Conservation (phyloP, 306 rosid species). For the Comarum palustre region DNA sequence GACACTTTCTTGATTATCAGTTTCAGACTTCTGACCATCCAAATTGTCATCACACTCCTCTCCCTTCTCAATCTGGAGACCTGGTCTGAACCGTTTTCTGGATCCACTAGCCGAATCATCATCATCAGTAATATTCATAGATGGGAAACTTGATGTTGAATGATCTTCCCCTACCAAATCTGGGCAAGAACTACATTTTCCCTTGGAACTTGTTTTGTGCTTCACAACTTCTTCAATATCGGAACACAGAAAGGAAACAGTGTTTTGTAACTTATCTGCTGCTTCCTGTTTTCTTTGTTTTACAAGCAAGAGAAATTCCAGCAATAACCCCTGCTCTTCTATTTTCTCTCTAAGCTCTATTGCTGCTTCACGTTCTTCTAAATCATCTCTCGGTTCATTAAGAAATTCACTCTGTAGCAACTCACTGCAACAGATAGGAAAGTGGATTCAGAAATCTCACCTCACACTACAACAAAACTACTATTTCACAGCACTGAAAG, state of each 20-base stretch:
- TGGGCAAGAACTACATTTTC: conserved; percentile 40
- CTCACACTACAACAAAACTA: too few relatives aligned
- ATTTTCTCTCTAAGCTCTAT: conserved; percentile 70
- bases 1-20: conserved; percentile 40
- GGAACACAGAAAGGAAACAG: conserved; percentile 72
- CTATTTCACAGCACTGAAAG: too few relatives aligned
- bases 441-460: conserved; percentile 16
- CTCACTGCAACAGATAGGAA: conserved; percentile 58
- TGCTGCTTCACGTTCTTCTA: conserved; percentile 86
- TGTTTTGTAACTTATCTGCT: conserved; percentile 72
- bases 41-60: conserved; percentile 67
- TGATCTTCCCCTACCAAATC: conserved; percentile 46
- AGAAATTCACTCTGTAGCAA: conserved; percentile 81
- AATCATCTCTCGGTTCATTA: conserved; percentile 68
- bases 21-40: conserved; percentile 36
- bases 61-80: conserved; percentile 25
- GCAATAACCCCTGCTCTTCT: conserved; percentile 81
- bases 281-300: conserved; percentile 77
- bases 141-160: conserved; percentile 58
- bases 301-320: conserved; percentile 73
- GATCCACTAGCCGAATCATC: conserved; percentile 63
- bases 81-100: conserved; percentile 74
- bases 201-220: conserved; percentile 59
- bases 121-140: conserved; percentile 43
- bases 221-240: conserved; percentile 82